phyloP scores from a whole-genome alignment of 2,329 filamentous ascomycete genomes.

The Orbilia brochopaga region DNA sequence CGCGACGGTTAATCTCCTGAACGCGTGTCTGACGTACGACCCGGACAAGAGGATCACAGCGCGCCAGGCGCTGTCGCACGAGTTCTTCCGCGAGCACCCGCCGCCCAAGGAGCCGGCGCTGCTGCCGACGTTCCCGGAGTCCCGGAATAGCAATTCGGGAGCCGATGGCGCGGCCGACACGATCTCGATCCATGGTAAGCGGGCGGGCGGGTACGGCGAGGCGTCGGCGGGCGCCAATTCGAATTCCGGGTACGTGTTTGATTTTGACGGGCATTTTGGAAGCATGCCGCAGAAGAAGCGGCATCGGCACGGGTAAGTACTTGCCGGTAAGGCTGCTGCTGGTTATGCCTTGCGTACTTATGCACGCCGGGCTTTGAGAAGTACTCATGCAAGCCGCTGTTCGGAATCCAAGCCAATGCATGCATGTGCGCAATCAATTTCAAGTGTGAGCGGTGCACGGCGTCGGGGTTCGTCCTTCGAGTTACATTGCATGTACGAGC shows the following conservation, averaged over 20 bases:
- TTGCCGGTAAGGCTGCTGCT: too few species aligned
- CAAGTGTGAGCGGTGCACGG: too few species aligned
- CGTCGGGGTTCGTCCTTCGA: too few species aligned
- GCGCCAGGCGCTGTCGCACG: slow-evolving; percentile 80
- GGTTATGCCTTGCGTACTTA: not conserved
- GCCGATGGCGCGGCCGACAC: slow-evolving; percentile 26
- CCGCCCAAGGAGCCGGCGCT: slow-evolving; percentile 55
- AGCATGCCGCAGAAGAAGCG: slow-evolving; percentile 49
- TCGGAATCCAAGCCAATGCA: too few species aligned
- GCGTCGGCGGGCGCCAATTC: slow-evolving; percentile 7
- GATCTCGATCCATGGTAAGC: slow-evolving; percentile 44
- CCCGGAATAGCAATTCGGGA: slow-evolving; percentile 53
- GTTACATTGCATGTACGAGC: not conserved
- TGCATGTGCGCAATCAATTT: too few species aligned
- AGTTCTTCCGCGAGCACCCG: slow-evolving; percentile 76
- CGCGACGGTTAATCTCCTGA: slow-evolving; percentile 68
- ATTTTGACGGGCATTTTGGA: slow-evolving; percentile 49
- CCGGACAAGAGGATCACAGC: slow-evolving; percentile 86
- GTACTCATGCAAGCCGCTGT: too few species aligned
- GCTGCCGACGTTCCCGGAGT: slow-evolving; percentile 57
- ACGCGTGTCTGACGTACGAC: slow-evolving; percentile 87
- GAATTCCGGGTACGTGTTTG: slow-evolving; percentile 45
- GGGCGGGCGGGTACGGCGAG: slow-evolving; percentile 29
- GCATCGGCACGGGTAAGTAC: slow-evolving; percentile 39
- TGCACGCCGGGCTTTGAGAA: not conserved